Evolutionary conservation across 345 rosid genomes (phyloP), one percentile per base, ranked within the genome.

Genomic region (Heritiera littoralis): DNA sequence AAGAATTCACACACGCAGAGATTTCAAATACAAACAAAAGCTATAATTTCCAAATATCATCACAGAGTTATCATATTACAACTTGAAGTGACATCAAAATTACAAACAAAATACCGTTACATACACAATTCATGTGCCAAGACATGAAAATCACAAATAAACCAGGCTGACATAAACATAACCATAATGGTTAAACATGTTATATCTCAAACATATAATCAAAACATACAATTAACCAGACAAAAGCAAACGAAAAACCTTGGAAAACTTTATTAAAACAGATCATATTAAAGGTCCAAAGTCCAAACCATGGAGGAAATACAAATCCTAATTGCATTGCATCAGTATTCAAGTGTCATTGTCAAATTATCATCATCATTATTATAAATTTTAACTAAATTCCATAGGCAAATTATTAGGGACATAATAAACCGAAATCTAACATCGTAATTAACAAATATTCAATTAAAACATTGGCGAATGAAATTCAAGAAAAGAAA

Each of bases 401-500:
- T 54, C 76, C 38, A 72, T n/a, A 14, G 5, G 49, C 7, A 32
- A 72, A 15, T 13, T 18, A 70, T 23, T n/a, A n/a, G 17, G 18
- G 45, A 68, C 15, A 65, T 35, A 35, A 35, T 35, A 35, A 35
- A 28, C 54, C 2, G 6, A 46, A 35, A 51, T 49, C 7, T 15
- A 28, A 71, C 55, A 71, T 71, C 59, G 11, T 12, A 23, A 4
- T 35, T 35, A 35, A 35, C 38, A 35, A 35, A 35, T 35, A 35
- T 35, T 35, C 38, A 35, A 35, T 35, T 35, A 35, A 1, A 23
- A 23, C 28, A 23, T 23, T 23, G 28, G 0, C 30, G 41, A 8
- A 30, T 30, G 32, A 72, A 72, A 17, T 72, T 10, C 17, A 75
- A 23, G 20, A 40, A 52, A 56, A 43, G 17, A 79, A 41, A 81